Percentiles rank a stretch among this genome's conserved stretches.
phyloP scores from a whole-genome alignment of 2,329 filamentous ascomycete genomes.

The Lachnum nothofagi region DNA sequence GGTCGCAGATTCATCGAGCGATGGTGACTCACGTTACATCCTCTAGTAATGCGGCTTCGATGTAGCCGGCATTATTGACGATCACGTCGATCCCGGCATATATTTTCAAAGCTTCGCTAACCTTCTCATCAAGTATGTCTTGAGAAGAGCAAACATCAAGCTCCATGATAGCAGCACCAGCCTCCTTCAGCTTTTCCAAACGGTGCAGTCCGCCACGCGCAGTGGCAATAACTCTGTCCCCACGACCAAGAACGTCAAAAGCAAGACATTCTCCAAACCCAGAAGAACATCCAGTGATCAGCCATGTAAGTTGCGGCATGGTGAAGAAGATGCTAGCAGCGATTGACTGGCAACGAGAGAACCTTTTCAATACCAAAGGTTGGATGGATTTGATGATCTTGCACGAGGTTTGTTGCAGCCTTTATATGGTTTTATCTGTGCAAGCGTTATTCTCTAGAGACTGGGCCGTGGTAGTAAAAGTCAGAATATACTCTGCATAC shows the following conservation, averaged over 20 bases:
- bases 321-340: background rate
- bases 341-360: no score
- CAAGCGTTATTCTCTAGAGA: no score
- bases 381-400: no score
- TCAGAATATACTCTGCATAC: no score
- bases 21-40: constrained; percentile 21
- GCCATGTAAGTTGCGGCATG: constrained; percentile 7
- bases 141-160: constrained; percentile 45
- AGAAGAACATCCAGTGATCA: constrained; percentile 22
- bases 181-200: constrained; percentile 38
- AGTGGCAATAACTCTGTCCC: constrained; percentile 19
- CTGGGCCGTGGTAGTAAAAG: no score
- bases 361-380: no score
- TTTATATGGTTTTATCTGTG: no score
- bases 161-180: constrained; percentile 39
- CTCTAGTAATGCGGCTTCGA: constrained; percentile 27
- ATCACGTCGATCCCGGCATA: constrained; percentile 32
- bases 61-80: constrained; percentile 34
- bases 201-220: constrained; percentile 23
- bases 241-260: constrained; percentile 12
- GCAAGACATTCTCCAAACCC: constrained; percentile 19
- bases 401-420: no score
- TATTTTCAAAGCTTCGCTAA: constrained; percentile 32
- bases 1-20: background rate
- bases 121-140: constrained; percentile 33